These are phyloP conservation scores for Tylopilus rubrobrunneus DNA, from an alignment of 768 basidiomycete genomes.

Conservation along the genomic window DNA sequence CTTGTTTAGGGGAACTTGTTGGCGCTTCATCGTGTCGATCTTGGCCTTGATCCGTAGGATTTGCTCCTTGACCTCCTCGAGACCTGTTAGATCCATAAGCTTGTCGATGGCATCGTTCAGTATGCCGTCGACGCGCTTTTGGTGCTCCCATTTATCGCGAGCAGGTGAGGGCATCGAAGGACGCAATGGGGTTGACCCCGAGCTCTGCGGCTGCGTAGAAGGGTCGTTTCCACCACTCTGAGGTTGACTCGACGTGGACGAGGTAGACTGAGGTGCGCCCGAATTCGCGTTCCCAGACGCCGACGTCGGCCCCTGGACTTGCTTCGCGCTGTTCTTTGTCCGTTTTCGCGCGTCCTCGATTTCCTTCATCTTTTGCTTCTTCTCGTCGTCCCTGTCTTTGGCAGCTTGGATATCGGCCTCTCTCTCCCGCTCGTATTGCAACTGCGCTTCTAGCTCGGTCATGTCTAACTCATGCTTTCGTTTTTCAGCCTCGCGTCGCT, in stretches of 20 bases:
- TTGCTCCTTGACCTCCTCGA: constrained; percentile 59
- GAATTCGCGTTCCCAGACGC: background rate
- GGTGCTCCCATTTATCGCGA: constrained; percentile 15
- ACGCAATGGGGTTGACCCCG: background rate
- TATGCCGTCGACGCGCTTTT: constrained; percentile 51
- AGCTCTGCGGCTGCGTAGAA: background rate
- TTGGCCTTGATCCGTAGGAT: constrained; percentile 55
- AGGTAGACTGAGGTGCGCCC: background rate
- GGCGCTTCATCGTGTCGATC: constrained; percentile 45
- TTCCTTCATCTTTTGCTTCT: constrained; percentile 6
- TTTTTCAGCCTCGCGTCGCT: constrained; percentile 44
- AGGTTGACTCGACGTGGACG: background rate
- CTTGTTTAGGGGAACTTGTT: constrained; percentile 43
- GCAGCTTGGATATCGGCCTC: constrained; percentile 4
- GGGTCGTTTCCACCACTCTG: background rate
- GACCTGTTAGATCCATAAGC: constrained; percentile 63
- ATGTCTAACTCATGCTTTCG: constrained; percentile 33
- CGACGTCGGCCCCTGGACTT: background rate
- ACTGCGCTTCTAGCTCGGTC: constrained; percentile 8
- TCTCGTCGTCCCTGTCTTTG: constrained; percentile 15
- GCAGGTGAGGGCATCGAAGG: constrained; percentile 11
- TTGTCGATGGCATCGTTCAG: constrained; percentile 51
- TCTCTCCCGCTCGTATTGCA: constrained; percentile 9
- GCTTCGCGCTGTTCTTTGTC: constrained; percentile 5
- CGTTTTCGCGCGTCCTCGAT: constrained; percentile 10